phyloP scores from a whole-genome alignment of 257 asterid genomes.

The Solanum chiquidenum region DNA sequence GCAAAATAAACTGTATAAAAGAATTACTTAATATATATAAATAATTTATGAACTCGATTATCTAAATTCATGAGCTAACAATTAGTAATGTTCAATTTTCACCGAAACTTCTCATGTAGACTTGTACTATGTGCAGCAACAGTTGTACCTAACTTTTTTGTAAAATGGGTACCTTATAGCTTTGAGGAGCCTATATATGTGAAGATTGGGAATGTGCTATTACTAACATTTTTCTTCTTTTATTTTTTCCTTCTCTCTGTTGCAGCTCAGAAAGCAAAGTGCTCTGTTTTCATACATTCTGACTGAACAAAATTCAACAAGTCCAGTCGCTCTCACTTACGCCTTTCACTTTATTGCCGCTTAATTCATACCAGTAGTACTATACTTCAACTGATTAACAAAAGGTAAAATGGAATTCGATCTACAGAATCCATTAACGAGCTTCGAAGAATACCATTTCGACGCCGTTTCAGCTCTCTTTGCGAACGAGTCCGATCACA shows the following conservation, averaged over 20 bases:
- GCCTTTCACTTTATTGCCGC: neutral
- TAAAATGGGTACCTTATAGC: neutral
- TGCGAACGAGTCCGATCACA: conserved; percentile 42
- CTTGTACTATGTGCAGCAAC: neutral
- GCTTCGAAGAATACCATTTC: conserved; percentile 13
- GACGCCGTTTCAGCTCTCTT: conserved; percentile 39
- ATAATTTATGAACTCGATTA: neutral
- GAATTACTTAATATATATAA: neutral
- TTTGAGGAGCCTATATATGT: neutral
- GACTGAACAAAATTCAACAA: neutral
- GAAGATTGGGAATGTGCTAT: neutral
- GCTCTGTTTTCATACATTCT: neutral
- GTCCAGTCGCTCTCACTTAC: neutral
- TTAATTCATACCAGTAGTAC: neutral
- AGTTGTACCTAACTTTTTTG: neutral
- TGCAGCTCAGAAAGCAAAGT: neutral
- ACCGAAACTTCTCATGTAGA: neutral
- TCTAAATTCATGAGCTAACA: neutral
- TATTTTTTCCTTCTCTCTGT: neutral
- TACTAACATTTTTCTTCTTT: neutral
- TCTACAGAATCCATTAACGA: conserved; percentile 35
- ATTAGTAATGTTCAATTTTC: neutral
- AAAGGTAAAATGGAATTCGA: conserved; percentile 27
- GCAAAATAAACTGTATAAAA: neutral
- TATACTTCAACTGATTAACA: neutral